Conservation (phyloP, 1,284 basidiomycete species). For the Irpex sp. region DNA sequence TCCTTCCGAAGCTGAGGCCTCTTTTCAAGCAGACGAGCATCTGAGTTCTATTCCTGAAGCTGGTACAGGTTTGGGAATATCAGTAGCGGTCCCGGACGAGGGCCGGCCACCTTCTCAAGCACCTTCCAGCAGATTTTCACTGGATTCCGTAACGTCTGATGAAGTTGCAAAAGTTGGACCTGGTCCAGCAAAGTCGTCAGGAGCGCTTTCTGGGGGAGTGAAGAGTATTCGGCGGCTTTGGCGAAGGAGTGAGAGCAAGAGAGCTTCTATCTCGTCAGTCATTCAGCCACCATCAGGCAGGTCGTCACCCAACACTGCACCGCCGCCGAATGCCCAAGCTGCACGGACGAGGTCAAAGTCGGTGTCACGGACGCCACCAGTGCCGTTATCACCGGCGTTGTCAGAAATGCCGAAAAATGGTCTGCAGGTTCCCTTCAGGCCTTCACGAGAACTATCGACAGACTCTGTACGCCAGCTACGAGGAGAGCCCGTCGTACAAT, state of each 20-base stretch:
- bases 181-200: conserved; percentile 12
- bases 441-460: conserved; percentile 7
- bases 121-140: conserved; percentile 66
- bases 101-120: conserved; percentile 19
- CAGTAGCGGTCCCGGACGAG: conserved; percentile 2
- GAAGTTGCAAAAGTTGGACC: conserved; percentile 16
- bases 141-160: conserved; percentile 57
- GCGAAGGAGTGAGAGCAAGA: conserved; percentile 64
- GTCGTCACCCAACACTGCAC: conserved; percentile 24
- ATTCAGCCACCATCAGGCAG: conserved; percentile 23
- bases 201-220: conserved; percentile 53
- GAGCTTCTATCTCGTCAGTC: conserved; percentile 26
- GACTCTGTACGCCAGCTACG: conserved; percentile 7
- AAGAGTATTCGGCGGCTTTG: conserved; percentile 70
- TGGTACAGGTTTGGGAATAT: conserved; percentile 13
- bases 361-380: conserved; percentile 21
- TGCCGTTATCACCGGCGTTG: conserved; percentile 13
- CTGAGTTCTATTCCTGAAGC: conserved; percentile 13
- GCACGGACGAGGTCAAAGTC: conserved; percentile 20
- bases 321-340: conserved; percentile 24
- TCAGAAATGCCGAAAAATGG: conserved; percentile 16
- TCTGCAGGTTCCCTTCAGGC: conserved; percentile 3
- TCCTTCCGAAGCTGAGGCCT: conserved; percentile 44
- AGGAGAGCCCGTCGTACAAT: conserved; percentile 33
- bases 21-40: conserved; percentile 15